Percentiles rank a stretch among this genome's conserved stretches.
Conservation (phyloP, 2,329 filamentous ascomycete genomes). For the Hypoxylon sp. region DNA sequence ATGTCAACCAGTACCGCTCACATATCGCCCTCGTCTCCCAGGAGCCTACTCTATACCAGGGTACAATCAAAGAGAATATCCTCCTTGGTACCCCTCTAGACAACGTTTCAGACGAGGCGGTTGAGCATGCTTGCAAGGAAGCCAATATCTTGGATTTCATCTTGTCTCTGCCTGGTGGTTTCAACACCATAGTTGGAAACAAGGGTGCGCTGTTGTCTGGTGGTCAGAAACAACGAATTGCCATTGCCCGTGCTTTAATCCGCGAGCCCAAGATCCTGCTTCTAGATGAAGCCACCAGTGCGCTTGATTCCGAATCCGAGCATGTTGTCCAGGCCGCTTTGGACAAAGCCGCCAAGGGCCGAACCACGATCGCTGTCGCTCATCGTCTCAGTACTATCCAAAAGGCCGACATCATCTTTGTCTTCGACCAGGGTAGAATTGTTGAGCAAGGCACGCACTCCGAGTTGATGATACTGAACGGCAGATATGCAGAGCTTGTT, state of each 20-base stretch:
- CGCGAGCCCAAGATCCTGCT: slow-evolving; percentile 89
- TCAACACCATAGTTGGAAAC: slow-evolving; percentile 84
- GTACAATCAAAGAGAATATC: slow-evolving; percentile 90
- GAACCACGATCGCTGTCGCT: slow-evolving; percentile 93
- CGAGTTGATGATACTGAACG: slow-evolving; percentile 74
- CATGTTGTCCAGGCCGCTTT: slow-evolving; percentile 83
- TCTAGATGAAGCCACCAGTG: slow-evolving; percentile 82
- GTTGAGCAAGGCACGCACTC: slow-evolving; percentile 85
- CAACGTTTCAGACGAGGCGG: slow-evolving; percentile 73
- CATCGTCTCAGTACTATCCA: slow-evolving; percentile 93
- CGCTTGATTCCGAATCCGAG: slow-evolving; percentile 79
- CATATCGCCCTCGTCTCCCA: slow-evolving; percentile 90
- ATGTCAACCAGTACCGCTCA: slow-evolving; percentile 85
- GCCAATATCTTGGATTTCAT: slow-evolving; percentile 96
- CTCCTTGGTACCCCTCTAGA: slow-evolving; percentile 76
- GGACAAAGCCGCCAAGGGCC: slow-evolving; percentile 81
- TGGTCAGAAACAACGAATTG: slow-evolving; percentile 94
- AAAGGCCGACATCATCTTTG: slow-evolving; percentile 93
- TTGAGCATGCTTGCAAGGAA: slow-evolving; percentile 84
- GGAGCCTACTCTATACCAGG: slow-evolving; percentile 94
- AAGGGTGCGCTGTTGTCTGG: slow-evolving; percentile 88
- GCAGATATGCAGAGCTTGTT: slow-evolving; percentile 80
- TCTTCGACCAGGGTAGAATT: slow-evolving; percentile 90
- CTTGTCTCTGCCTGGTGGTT: slow-evolving; percentile 83
- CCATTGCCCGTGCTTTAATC: slow-evolving; percentile 89